Base-by-base conservation (phyloP, 2,329 filamentous ascomycete species). In the Colletotrichum nymphaeae region DNA sequence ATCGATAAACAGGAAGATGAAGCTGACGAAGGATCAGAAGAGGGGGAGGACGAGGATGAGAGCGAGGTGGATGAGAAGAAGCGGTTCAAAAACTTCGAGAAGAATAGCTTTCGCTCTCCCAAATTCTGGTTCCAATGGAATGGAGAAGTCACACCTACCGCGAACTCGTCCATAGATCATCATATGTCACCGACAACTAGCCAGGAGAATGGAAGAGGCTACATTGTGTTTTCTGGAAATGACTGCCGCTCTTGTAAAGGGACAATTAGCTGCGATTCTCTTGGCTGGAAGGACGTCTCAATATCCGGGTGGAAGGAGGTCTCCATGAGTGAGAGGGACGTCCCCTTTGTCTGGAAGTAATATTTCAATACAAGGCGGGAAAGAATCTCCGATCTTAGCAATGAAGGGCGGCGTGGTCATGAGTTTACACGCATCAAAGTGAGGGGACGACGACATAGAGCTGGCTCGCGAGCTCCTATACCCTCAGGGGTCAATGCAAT, bases 121-220 rank as follows among this genome's bases (percentile, higher is more conserved):
- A 73, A 71, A 22, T 71, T 73, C 16, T 73, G 71, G 71, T 71
- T 73, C 8, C 60, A 71, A 37, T 73, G 67, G 71, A 60, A 71
- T 19, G 71, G 71, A 1, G 12, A 26, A 16, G 55, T 60, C 1
- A 9, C 0, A 7, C 2, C 26, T 19, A 12, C 59, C 2, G 2
- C 42, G 0, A 9, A 24, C 0, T 1, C 32, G 26, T 16, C 53
- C 11, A 30, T 22, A 11, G 6, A 11, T 26, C 2, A 16, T 6
- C 12, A 11, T 1, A 6, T n/a, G 2, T 0, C 8, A 1, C 9
- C 16, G 12, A 42, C 30, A 1, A 7, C 12, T 2, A 42, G 1
- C 1, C 0, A 1, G 6, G 55, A 58, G 16, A 66, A 35, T 24
- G 67, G 71, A 7, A 65, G 67, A 24, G 71, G 71, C 26, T 73